phyloP scores from a whole-genome alignment of 805 yeast species.

The Yamadazyma sp. region DNA sequence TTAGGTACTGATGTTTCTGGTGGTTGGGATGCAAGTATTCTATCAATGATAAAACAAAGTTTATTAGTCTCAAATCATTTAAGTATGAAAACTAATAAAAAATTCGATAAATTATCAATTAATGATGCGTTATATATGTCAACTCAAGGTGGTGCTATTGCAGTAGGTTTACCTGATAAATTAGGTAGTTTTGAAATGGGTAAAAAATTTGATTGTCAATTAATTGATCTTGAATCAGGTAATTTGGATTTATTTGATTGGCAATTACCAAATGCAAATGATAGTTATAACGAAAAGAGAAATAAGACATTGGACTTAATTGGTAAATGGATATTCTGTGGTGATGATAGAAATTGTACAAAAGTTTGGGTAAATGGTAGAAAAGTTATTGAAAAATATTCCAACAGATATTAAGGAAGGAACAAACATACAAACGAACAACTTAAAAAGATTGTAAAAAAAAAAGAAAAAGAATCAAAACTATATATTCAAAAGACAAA shows the following conservation, averaged over 20 bases:
- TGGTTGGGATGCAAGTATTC: conserved; percentile 39
- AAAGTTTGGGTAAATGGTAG: conserved; percentile 84
- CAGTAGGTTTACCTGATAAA: conserved; percentile 52
- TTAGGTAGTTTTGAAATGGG: conserved; percentile 77
- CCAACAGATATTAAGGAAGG: not conserved
- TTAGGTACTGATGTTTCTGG: conserved; percentile 49
- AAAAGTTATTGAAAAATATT: conserved; percentile 51
- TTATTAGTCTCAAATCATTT: conserved; percentile 41
- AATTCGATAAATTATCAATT: conserved; percentile 53
- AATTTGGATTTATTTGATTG: conserved; percentile 74
- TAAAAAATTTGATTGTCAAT: conserved; percentile 80
- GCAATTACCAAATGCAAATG: conserved; percentile 47
- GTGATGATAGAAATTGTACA: conserved; percentile 86
- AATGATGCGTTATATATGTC: conserved; percentile 77
- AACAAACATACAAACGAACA: too few species aligned
- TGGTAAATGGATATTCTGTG: conserved; percentile 89
- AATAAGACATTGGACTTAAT: conserved; percentile 52
- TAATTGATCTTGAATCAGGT: conserved; percentile 58
- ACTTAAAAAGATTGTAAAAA: too few species aligned
- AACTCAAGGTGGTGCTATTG: conserved; percentile 87
- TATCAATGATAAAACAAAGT: conserved; percentile 30
- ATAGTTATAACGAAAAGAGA: conserved; percentile 10
- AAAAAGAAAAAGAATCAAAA: too few species aligned
- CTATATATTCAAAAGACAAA: too few species aligned
- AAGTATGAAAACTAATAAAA: conserved; percentile 34